Percentiles rank a stretch among this genome's conserved stretches.
Evolutionary conservation across 441 rosid species (phyloP).

Genomic region (Bruguiera hainesii): DNA sequence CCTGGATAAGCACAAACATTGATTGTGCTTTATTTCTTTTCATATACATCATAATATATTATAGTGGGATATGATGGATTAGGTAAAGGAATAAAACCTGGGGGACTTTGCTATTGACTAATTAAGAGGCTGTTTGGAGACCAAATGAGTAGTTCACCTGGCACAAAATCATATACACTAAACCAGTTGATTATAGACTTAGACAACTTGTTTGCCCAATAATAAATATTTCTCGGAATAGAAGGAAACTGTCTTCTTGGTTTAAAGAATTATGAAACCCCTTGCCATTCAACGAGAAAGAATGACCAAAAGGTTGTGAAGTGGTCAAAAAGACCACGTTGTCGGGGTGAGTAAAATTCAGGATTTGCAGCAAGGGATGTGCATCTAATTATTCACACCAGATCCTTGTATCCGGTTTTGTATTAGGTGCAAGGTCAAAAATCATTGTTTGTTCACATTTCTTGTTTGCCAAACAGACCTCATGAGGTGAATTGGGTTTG

Average conservation of each 20-base stretch:
- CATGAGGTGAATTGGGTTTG: not conserved
- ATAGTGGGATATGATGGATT: constrained; percentile 37
- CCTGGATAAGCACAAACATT: constrained; percentile 16
- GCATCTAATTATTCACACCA: not conserved
- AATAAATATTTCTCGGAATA: constrained; percentile 1
- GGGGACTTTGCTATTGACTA: constrained; percentile 27
- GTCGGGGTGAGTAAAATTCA: not conserved
- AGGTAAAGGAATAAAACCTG: constrained; percentile 28
- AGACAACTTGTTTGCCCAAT: not conserved
- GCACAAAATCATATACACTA: constrained; percentile 5
- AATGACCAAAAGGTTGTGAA: not conserved
- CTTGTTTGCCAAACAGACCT: constrained; percentile 16
- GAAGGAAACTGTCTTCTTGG: not conserved
- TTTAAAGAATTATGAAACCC: not conserved
- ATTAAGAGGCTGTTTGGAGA: constrained; percentile 18
- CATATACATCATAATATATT: not conserved
- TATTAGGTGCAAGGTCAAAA: constrained; percentile 22
- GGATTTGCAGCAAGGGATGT: not conserved
- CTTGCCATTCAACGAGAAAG: not conserved
- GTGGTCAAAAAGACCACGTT: constrained; percentile 2
- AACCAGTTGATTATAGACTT: constrained; percentile 2
- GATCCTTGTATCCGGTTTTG: not conserved
- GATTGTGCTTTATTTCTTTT: constrained; percentile 20
- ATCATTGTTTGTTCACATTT: constrained; percentile 12
- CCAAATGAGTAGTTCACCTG: constrained; percentile 26